phyloP scores from a whole-genome alignment of 176 grass and related monocot species.

The Oropetium thomaeum region DNA sequence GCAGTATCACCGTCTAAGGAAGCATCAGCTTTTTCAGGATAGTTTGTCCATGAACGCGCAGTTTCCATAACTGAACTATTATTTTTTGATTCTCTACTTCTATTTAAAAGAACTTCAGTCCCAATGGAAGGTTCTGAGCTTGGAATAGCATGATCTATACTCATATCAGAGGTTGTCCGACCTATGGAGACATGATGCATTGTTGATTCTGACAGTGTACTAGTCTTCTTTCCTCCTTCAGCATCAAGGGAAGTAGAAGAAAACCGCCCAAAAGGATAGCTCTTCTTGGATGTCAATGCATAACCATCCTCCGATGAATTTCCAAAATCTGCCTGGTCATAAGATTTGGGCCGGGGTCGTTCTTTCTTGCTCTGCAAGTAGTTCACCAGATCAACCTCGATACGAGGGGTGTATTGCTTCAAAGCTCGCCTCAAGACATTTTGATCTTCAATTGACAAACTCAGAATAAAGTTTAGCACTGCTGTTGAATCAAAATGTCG shows the following conservation, averaged over 20 bases:
- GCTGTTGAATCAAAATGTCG: constrained; percentile 92
- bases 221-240: constrained; percentile 50
- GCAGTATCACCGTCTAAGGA: constrained; percentile 64
- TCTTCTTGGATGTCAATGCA: constrained; percentile 61
- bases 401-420: constrained; percentile 94
- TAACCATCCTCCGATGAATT: constrained; percentile 92
- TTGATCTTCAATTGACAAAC: constrained; percentile 91
- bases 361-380: constrained; percentile 99
- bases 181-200: constrained; percentile 36
- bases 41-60: constrained; percentile 64
- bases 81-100: constrained; percentile 46
- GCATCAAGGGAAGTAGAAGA: constrained; percentile 73
- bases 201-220: constrained; percentile 49
- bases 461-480: constrained; percentile 98
- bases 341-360: constrained; percentile 74
- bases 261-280: constrained; percentile 73
- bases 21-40: constrained; percentile 68
- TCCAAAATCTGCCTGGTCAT: constrained; percentile 91
- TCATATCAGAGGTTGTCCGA: constrained; percentile 53
- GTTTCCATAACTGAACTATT: constrained; percentile 38
- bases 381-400: constrained; percentile 99
- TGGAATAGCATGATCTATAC: constrained; percentile 41
- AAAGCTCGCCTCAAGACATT: constrained; percentile 89
- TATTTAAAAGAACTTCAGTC: constrained; percentile 39
- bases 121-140: constrained; percentile 33